Evolutionary conservation across 257 asterid genomes (phyloP).

Genomic region (Linaria vulgaris): DNA sequence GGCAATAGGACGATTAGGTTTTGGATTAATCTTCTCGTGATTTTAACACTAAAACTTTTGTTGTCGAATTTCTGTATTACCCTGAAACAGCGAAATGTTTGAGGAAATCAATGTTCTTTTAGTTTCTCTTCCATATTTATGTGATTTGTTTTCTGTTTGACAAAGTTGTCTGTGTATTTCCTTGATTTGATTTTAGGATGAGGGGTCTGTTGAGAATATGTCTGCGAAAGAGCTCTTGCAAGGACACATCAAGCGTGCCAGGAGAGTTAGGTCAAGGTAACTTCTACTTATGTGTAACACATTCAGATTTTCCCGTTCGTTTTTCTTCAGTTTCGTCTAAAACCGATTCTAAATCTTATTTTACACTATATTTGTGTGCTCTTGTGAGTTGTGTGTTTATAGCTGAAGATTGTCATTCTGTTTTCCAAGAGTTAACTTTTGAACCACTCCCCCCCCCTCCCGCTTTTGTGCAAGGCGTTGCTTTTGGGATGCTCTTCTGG

Average conservation of each 20-base stretch:
- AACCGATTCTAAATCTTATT: conserved; percentile 11
- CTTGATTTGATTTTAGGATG: conserved; percentile 50
- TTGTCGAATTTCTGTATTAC: no score
- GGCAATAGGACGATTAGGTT: no score
- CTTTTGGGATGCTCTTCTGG: conserved; percentile 7
- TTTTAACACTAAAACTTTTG: no score
- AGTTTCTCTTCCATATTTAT: no score
- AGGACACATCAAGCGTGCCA: conserved; percentile 81
- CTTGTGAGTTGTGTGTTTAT: not conserved
- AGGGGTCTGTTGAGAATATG: conserved; percentile 56
- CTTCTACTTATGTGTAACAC: conserved; percentile 2
- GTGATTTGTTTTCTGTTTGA: conserved; percentile 4
- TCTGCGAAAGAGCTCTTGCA: conserved; percentile 71
- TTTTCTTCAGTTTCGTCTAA: not conserved
- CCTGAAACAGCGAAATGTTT: no score
- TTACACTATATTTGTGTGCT: not conserved
- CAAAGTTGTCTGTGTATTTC: conserved; percentile 19
- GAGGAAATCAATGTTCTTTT: no score
- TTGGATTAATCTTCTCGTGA: no score
- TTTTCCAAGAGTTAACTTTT: not conserved
- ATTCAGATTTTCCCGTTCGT: not conserved
- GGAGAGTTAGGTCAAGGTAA: conserved; percentile 83
- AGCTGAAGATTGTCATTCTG: conserved; percentile 2
- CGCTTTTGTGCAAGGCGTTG: no score
- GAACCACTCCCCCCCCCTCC: no score